These are phyloP conservation scores for Wickerhamomyces bovis DNA, from an alignment of 805 yeast genomes.

Conservation along the genomic window DNA sequence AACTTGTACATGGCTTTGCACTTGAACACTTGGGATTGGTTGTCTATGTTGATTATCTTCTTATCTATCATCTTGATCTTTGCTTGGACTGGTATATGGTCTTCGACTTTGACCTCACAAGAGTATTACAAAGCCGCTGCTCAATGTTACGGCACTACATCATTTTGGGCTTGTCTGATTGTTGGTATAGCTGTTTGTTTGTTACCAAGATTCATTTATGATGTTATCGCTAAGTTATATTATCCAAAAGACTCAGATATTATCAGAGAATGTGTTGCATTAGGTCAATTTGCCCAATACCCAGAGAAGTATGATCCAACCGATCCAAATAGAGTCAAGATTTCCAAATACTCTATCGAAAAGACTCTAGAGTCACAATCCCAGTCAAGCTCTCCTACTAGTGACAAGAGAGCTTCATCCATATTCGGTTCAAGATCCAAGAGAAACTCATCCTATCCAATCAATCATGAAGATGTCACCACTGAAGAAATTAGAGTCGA, in stretches of 20 bases:
- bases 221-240: constrained; percentile 46
- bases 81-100: constrained; percentile 78
- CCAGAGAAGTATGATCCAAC: constrained; percentile 75
- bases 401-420: constrained; percentile 30
- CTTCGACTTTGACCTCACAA: constrained; percentile 40
- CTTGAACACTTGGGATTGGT: constrained; percentile 81
- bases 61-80: constrained; percentile 56
- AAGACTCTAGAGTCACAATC: constrained; percentile 24
- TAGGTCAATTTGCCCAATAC: constrained; percentile 53
- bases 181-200: constrained; percentile 57
- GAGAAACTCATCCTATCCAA: constrained; percentile 22
- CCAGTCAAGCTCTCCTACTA: constrained; percentile 8
- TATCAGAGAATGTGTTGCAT: constrained; percentile 62
- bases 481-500: constrained; percentile 31
- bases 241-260: constrained; percentile 67
- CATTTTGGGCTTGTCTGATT: constrained; percentile 61
- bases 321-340: constrained; percentile 56
- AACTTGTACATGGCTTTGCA: constrained; percentile 59
- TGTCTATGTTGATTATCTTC: constrained; percentile 47
- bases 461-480: constrained; percentile 24
- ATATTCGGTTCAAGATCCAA: constrained; percentile 30
- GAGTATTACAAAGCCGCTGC: constrained; percentile 66
- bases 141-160: constrained; percentile 51
- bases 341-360: constrained; percentile 38
- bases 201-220: constrained; percentile 56